A percentile compares a stretch with the other conserved stretches of the same genome.
phyloP scores from a whole-genome alignment of 352 stramenopile genomes.

The Phytophthora capsici region DNA sequence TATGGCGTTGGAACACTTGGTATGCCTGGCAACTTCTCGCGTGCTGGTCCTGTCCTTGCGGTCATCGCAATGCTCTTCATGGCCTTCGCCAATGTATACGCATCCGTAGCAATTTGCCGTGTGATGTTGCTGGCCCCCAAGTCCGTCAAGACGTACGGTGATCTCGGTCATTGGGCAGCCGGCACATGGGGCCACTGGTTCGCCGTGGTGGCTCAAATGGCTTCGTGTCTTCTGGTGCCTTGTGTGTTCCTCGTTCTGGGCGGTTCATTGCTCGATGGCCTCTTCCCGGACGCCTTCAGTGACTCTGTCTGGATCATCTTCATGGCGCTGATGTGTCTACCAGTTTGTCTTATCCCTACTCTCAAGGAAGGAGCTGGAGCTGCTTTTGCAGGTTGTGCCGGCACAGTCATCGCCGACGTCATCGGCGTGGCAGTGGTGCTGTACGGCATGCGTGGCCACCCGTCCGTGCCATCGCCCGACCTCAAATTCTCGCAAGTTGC shows the following conservation, averaged over 20 bases:
- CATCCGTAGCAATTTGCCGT: constrained; percentile 51
- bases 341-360: constrained; percentile 61
- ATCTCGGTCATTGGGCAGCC: constrained; percentile 56
- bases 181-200: constrained; percentile 55
- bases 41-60: constrained; percentile 46
- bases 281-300: constrained; percentile 55
- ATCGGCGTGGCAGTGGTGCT: constrained; percentile 57
- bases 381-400: constrained; percentile 57
- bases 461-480: constrained; percentile 41
- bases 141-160: constrained; percentile 55
- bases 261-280: constrained; percentile 42
- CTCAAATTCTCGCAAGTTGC: constrained; percentile 57
- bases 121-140: constrained; percentile 55
- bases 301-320: constrained; percentile 62
- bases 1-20: constrained; percentile 19
- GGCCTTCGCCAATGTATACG: constrained; percentile 65
- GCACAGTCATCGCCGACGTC: constrained; percentile 59
- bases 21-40: constrained; percentile 47
- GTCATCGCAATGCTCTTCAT: constrained; percentile 59
- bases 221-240: constrained; percentile 51
- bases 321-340: constrained; percentile 55
- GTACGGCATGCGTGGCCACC: constrained; percentile 58
- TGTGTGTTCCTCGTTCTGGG: constrained; percentile 63
- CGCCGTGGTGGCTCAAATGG: constrained; percentile 51
- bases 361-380: constrained; percentile 60